A percentile compares a stretch with the other conserved stretches of the same genome.
phyloP scores from a whole-genome alignment of 768 basidiomycete species.

The Suillus decipiens region DNA sequence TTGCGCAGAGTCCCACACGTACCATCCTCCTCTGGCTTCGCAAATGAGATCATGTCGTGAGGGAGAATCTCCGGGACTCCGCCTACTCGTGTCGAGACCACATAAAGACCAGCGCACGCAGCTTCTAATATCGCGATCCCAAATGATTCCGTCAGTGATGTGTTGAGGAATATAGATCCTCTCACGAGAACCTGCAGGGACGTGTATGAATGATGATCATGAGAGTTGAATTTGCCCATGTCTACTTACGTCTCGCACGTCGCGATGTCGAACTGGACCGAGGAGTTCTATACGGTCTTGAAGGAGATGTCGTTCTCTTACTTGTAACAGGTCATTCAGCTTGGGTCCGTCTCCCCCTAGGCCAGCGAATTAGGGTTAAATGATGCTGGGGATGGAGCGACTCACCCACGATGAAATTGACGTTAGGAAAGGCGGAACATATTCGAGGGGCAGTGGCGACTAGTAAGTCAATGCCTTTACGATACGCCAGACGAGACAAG shows the following conservation, averaged over 20 bases:
- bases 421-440: conserved; percentile 81
- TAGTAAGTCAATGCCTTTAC: conserved; percentile 95
- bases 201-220: conserved; percentile 5
- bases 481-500: conserved; percentile 86
- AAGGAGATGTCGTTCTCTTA: conserved; percentile 86
- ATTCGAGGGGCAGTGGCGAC: conserved; percentile 91
- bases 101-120: conserved; percentile 90
- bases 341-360: conserved; percentile 96
- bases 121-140: conserved; percentile 98
- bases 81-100: conserved; percentile 92
- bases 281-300: conserved; percentile 93
- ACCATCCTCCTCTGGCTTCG: conserved; percentile 94
- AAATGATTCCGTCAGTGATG: conserved; percentile 94
- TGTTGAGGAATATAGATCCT: conserved; percentile 93
- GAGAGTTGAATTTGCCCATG: not conserved
- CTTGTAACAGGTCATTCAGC: conserved; percentile 90
- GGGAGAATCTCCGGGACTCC: conserved; percentile 96
- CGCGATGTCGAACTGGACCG: conserved; percentile 75
- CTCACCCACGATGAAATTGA: conserved; percentile 85
- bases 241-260: conserved; percentile 74
- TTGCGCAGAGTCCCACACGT: conserved; percentile 20
- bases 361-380: conserved; percentile 1
- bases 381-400: not conserved
- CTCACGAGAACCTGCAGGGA: conserved; percentile 69
- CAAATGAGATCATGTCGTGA: conserved; percentile 93